Conservation (phyloP, 225 moss, liverwort and hornwort species). For the Pleurozium schreberi region DNA sequence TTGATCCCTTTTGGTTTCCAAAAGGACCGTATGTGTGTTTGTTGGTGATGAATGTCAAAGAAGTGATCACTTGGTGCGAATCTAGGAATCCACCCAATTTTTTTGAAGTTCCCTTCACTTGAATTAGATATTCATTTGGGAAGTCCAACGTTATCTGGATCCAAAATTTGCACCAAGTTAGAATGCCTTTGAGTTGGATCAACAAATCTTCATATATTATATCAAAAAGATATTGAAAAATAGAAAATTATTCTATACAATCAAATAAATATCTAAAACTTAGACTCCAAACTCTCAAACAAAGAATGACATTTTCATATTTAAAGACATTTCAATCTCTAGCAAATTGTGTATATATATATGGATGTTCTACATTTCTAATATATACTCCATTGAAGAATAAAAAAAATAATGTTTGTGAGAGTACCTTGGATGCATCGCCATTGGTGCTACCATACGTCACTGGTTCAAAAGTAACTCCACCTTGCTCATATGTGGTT, state of each 20-base stretch:
- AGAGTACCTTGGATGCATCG: neutral
- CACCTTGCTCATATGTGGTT: neutral
- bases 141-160: neutral
- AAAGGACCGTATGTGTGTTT: neutral
- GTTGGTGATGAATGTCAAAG: neutral
- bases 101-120: neutral
- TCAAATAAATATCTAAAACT: neutral
- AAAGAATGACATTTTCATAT: accelerated
- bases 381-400: accelerated
- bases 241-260: accelerated
- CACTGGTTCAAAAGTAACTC: neutral
- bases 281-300: neutral
- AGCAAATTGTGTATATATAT: accelerated
- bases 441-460: neutral
- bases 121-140: neutral
- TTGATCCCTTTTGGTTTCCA: neutral
- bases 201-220: no score
- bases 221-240: neutral
- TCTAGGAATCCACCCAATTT: neutral
- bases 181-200: no score
- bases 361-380: neutral
- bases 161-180: no score
- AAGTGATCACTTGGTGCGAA: neutral
- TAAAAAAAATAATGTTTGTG: neutral
- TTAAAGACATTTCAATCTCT: accelerated